These are phyloP conservation scores for Stagonosporopsis chrysanthemi DNA, from an alignment of 2,329 filamentous ascomycete genomes.

Conservation along the genomic window DNA sequence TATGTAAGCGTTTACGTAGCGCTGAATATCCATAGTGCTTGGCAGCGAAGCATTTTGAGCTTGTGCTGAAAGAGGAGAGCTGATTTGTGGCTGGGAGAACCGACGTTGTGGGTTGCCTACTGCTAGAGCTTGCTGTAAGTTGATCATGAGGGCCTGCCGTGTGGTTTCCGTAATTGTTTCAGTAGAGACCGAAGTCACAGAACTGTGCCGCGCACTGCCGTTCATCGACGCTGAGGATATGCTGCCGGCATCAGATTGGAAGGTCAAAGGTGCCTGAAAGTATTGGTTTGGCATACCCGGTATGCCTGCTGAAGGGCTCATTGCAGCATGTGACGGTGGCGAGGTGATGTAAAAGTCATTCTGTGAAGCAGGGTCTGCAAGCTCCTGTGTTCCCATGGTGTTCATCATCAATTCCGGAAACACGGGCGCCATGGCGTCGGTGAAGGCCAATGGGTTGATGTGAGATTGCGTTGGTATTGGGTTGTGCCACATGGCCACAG, in stretches of 20 bases:
- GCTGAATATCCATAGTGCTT: constrained; percentile 83
- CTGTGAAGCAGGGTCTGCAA: constrained; percentile 72
- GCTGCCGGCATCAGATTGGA: constrained; percentile 71
- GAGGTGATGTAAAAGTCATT: constrained; percentile 79
- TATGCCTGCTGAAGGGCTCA: constrained; percentile 73
- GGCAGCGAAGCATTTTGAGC: constrained; percentile 69
- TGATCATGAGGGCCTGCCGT: constrained; percentile 67
- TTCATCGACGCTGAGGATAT: constrained; percentile 72
- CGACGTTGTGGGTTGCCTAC: constrained; percentile 62
- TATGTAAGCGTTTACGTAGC: constrained; percentile 89
- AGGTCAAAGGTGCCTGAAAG: constrained; percentile 71
- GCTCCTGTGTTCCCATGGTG: constrained; percentile 78
- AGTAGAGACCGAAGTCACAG: constrained; percentile 66
- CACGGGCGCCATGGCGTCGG: constrained; percentile 74
- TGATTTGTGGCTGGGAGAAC: constrained; percentile 66
- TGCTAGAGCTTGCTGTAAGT: constrained; percentile 66
- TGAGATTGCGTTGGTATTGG: constrained; percentile 71
- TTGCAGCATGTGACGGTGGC: constrained; percentile 75
- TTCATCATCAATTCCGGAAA: constrained; percentile 74
- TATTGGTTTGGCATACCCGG: constrained; percentile 67
- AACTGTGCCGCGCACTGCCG: constrained; percentile 69
- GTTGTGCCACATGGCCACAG: constrained; percentile 50
- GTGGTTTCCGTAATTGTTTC: constrained; percentile 73
- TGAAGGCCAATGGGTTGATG: constrained; percentile 71
- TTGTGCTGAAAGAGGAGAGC: constrained; percentile 57